A percentile compares a stretch with the other conserved stretches of the same genome.
Conservation (phyloP, 2,329 filamentous ascomycete species). For the Lasiodiplodia citricola region DNA sequence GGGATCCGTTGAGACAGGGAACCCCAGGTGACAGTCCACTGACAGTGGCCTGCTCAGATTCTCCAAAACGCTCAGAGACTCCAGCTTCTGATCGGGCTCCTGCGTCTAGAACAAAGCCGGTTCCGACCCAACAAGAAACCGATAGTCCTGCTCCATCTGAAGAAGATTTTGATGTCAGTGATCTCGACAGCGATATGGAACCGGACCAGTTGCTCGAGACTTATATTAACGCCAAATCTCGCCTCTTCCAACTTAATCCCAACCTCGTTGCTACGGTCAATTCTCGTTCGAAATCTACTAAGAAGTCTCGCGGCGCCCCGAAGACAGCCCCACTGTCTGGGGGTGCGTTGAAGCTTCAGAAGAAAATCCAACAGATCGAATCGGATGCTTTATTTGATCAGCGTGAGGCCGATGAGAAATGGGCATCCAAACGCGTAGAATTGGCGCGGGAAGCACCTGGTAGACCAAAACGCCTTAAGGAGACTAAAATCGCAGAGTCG, state of each 20-base stretch:
- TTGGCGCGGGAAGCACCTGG: constrained; percentile 46
- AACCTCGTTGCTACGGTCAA: constrained; percentile 62
- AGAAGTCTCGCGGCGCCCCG: constrained; percentile 40
- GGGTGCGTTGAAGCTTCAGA: constrained; percentile 68
- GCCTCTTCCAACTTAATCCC: constrained; percentile 54
- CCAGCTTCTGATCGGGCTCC: background rate
- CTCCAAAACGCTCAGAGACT: constrained; percentile 12
- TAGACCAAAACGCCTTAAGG: constrained; percentile 6
- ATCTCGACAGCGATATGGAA: constrained; percentile 57
- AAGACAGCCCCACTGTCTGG: constrained; percentile 37
- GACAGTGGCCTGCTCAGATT: constrained; percentile 10
- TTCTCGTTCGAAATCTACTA: constrained; percentile 28
- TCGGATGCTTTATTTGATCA: constrained; percentile 61
- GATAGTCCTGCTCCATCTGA: background rate
- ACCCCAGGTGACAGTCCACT: background rate
- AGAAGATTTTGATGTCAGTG: constrained; percentile 49
- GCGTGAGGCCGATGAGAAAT: constrained; percentile 52
- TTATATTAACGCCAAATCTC: constrained; percentile 75
- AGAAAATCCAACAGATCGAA: constrained; percentile 78
- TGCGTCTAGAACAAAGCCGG: background rate
- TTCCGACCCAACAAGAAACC: background rate
- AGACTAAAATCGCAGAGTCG: constrained; percentile 19
- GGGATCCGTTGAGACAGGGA: background rate
- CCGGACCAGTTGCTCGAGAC: constrained; percentile 65
- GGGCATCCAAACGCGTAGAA: constrained; percentile 51